Evolutionary conservation across 805 yeast species (phyloP).

Genomic region (Schwanniomyces vanrijiae): DNA sequence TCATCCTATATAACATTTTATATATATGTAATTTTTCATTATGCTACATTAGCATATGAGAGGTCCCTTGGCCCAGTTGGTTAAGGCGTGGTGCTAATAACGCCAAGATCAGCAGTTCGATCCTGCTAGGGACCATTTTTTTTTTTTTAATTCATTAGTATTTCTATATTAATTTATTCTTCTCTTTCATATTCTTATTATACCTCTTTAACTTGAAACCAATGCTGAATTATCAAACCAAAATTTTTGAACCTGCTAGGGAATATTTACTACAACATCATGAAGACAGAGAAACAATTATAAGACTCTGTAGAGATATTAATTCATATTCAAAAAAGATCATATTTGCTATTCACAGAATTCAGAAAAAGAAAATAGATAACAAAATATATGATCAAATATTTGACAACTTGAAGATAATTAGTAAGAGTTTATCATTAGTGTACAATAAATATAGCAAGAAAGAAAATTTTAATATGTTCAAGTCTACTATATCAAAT

Average conservation of each 20-base stretch:
- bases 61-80: constrained; percentile 57
- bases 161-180: not conserved
- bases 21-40: too few relatives aligned
- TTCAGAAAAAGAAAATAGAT: constrained; percentile 2
- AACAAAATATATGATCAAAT: constrained; percentile 10
- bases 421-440: constrained; percentile 8
- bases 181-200: not conserved
- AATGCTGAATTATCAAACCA: constrained; percentile 4
- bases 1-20: too few relatives aligned
- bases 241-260: constrained; percentile 21
- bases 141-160: constrained; percentile 3
- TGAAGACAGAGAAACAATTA: constrained; percentile 32
- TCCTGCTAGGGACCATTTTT: constrained; percentile 77
- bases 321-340: constrained; percentile 39
- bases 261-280: constrained; percentile 20
- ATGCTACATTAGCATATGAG: too few relatives aligned
- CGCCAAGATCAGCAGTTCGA: constrained; percentile 81
- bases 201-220: not conserved
- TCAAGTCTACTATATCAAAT: constrained; percentile 20
- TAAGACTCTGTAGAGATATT: constrained; percentile 35
- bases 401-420: constrained; percentile 9
- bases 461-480: constrained; percentile 12
- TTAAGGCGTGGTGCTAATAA: constrained; percentile 55
- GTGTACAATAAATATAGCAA: constrained; percentile 6
- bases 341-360: constrained; percentile 23